Evolutionary conservation across 2,329 filamentous ascomycete species (phyloP).

Genomic region (Aureobasidium sp.): DNA sequence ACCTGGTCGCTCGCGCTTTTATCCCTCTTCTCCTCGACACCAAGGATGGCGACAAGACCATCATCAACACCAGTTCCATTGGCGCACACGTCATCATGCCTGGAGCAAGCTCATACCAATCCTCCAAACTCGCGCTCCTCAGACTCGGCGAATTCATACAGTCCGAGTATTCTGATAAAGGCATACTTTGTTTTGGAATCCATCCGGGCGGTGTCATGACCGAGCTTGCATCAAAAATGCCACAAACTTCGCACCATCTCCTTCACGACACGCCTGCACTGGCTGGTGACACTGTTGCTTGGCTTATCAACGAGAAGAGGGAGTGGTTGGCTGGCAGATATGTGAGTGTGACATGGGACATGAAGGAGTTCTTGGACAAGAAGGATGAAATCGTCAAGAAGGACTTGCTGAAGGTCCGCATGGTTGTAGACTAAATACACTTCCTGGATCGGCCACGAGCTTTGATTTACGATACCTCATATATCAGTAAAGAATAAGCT

Average conservation of each 20-base stretch:
- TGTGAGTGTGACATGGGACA: slow-evolving; percentile 32
- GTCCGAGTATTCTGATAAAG: slow-evolving; percentile 37
- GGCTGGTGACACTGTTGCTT: slow-evolving; percentile 26
- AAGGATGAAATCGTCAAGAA: slow-evolving; percentile 28
- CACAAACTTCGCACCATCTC: slow-evolving; percentile 19
- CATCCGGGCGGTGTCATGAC: slow-evolving; percentile 43
- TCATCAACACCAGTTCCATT: slow-evolving; percentile 35
- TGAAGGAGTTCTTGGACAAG: slow-evolving; percentile 29
- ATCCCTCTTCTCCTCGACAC: slow-evolving; percentile 38
- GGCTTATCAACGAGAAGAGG: slow-evolving; percentile 25
- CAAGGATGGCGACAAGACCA: slow-evolving; percentile 30
- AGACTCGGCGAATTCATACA: slow-evolving; percentile 39
- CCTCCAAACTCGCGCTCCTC: slow-evolving; percentile 37
- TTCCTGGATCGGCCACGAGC: neutral
- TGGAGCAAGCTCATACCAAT: slow-evolving; percentile 39
- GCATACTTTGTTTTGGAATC: slow-evolving; percentile 34
- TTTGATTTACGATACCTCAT: too few species aligned
- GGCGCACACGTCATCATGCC: slow-evolving; percentile 30
- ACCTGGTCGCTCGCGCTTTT: slow-evolving; percentile 33
- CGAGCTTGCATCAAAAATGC: slow-evolving; percentile 33
- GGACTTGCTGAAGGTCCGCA: slow-evolving; percentile 29
- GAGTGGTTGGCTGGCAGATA: slow-evolving; percentile 34
- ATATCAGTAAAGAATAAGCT: too few species aligned
- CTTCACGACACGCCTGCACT: slow-evolving; percentile 26
- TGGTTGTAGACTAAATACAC: slow-evolving; percentile 4